Base-by-base conservation (phyloP, 2,329 filamentous ascomycete species). In the Colletotrichum sp. region DNA sequence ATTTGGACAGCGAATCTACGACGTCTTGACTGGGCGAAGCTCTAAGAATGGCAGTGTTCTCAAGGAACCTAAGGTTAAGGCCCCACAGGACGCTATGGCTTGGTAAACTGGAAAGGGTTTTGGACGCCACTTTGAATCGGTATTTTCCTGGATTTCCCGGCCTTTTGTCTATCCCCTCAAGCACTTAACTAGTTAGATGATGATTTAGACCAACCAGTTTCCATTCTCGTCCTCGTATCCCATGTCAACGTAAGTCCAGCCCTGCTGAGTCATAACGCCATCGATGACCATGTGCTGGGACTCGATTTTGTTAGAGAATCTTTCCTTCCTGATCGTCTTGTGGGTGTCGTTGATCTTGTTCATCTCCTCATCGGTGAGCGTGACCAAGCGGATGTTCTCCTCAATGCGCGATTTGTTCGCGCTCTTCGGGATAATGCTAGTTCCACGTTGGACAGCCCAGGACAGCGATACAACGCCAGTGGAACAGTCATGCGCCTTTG, bases 1-100 rank as follows among this genome's bases (percentile, higher is more conserved):
- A 52, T 86, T 85, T 78, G 84, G 84, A 4, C 85, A 83, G 36
- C 57, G 71, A 9, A 70, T 70, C 44, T 74, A 74, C 30, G 71
- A 74, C n/a, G 71, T 64, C 6, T 57, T 74, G 66, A 71, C 71
- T 18, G 70, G 70, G 15, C 63, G 34, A 26, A 34, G 26, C 22
- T 24, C 63, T 2, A 22, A 32, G 16, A 30, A 59, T 8, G 36
- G 24, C 3, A 18, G 24, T 15, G 26, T 68, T 34, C 18, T 30
- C 22, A 67, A 60, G 16, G 26, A 60, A 28, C 24, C 59, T 18
- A 67, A 60, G 13, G 26, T 36, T 12, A 44, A 67, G 8, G 32
- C n/a, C 30, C 34, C 52, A n/a, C 22, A 52, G 22, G 63, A 72
- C 26, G 70, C 7, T 24, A 48, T 72, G 70, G 70, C 62, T 32